Evolutionary conservation across 2,329 filamentous ascomycete genomes (phyloP).

Genomic region (Monosporascus sp.): DNA sequence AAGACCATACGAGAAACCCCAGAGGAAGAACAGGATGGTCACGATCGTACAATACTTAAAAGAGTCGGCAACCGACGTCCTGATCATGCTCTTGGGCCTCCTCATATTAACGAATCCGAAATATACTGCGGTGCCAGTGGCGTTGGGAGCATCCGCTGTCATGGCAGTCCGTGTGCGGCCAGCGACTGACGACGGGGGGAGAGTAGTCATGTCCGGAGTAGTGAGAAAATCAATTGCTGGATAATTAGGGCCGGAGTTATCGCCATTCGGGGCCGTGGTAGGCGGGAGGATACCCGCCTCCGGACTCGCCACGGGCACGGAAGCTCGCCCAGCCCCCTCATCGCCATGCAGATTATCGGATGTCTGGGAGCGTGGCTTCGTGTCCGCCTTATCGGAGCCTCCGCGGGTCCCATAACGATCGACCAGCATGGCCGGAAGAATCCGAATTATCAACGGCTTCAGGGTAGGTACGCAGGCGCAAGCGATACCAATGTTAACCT

Average conservation of each 20-base stretch:
- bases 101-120: conserved; percentile 75
- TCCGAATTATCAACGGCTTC: conserved; percentile 73
- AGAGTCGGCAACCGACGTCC: conserved; percentile 58
- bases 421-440: conserved; percentile 53
- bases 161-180: conserved; percentile 21
- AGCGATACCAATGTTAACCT: conserved; percentile 85
- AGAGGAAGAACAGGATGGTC: conserved; percentile 78
- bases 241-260: conserved; percentile 23
- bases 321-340: conserved; percentile 12
- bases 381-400: conserved; percentile 24
- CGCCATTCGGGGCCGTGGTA: conserved; percentile 6
- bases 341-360: conserved; percentile 16
- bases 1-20: conserved; percentile 87
- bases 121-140: conserved; percentile 44
- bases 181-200: conserved; percentile 8
- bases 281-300: conserved; percentile 9
- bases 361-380: conserved; percentile 16
- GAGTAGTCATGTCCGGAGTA: conserved; percentile 30
- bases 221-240: conserved; percentile 43
- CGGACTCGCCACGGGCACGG: conserved; percentile 2
- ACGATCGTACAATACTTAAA: conserved; percentile 70
- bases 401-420: conserved; percentile 42
- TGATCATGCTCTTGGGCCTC: conserved; percentile 65
- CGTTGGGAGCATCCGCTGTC: conserved; percentile 31
- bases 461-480: conserved; percentile 90